A percentile compares a stretch with the other conserved stretches of the same genome.
Evolutionary conservation across 2,329 filamentous ascomycete genomes (phyloP).

Genomic region (Fusarium pseudonygamai): DNA sequence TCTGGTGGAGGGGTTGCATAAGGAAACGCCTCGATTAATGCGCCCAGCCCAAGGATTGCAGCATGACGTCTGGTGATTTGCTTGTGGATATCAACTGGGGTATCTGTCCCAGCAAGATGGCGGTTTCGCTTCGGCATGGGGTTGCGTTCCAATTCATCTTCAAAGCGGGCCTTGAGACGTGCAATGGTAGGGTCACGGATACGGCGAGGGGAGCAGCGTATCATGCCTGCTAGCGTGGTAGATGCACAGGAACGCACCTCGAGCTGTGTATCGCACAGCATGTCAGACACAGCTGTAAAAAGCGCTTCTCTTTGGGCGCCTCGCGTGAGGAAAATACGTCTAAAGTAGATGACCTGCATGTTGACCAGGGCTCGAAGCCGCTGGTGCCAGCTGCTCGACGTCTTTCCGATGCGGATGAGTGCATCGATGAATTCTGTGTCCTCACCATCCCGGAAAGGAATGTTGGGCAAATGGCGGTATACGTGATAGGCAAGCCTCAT

Average conservation of each 20-base stretch:
- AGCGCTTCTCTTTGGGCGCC: constrained; percentile 78
- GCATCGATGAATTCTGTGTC: constrained; percentile 85
- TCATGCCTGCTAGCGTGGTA: constrained; percentile 95
- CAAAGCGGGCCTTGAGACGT: constrained; percentile 81
- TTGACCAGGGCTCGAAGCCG: constrained; percentile 94
- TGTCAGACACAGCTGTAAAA: constrained; percentile 92
- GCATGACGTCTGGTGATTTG: constrained; percentile 87
- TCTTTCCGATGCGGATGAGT: constrained; percentile 87
- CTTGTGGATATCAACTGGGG: constrained; percentile 75
- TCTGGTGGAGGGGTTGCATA: constrained; percentile 90
- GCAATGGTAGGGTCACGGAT: constrained; percentile 83
- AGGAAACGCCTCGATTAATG: constrained; percentile 93
- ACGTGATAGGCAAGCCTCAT: constrained; percentile 96
- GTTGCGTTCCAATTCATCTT: constrained; percentile 78
- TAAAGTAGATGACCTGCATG: constrained; percentile 99
- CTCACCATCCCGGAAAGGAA: constrained; percentile 88
- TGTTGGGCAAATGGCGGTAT: constrained; percentile 94
- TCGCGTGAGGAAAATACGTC: constrained; percentile 87
- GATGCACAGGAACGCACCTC: constrained; percentile 95
- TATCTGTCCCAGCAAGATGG: constrained; percentile 71
- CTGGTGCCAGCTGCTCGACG: constrained; percentile 92
- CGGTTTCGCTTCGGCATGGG: constrained; percentile 81
- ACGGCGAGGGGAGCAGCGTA: constrained; percentile 86
- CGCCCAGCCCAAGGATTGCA: constrained; percentile 89
- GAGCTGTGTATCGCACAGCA: constrained; percentile 91